These are phyloP conservation scores for Iris macrosiphon DNA, from an alignment of 106 monocot genomes.

Conservation along the genomic window DNA sequence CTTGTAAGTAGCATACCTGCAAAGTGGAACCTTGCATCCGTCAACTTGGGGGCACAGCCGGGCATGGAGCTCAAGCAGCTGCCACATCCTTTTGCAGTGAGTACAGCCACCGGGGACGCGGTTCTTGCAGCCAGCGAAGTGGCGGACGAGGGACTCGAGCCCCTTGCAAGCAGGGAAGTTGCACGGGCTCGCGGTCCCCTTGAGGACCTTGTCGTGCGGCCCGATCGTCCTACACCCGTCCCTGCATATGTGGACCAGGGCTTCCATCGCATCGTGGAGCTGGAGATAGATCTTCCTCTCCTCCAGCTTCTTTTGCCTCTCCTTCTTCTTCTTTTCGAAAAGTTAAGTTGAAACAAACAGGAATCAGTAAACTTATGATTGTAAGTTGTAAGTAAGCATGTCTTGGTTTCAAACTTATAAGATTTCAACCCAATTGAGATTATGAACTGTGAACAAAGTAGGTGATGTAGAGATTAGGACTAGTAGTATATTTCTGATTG, in stretches of 20 bases:
- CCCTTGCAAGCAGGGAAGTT: constrained; percentile 40
- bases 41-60: constrained; percentile 29
- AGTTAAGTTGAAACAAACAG: too few species aligned
- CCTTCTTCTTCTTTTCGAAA: constrained; percentile 35
- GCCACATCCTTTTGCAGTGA: constrained; percentile 67
- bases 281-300: constrained; percentile 45
- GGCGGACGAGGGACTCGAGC: constrained; percentile 45
- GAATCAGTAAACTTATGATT: too few species aligned
- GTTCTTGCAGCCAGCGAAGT: constrained; percentile 46
- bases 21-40: constrained; percentile 57
- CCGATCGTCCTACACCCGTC: constrained; percentile 50
- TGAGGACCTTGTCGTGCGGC: constrained; percentile 43
- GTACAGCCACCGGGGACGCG: constrained; percentile 43
- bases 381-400: too few species aligned
- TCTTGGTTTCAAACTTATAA: too few species aligned
- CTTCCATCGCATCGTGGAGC: constrained; percentile 53
- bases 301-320: constrained; percentile 26
- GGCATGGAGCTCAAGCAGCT: constrained; percentile 59
- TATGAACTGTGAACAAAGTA: too few species aligned
- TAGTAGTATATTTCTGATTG: too few species aligned
- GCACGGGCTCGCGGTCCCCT: constrained; percentile 11
- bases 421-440: too few species aligned
- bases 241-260: constrained; percentile 43
- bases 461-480: too few species aligned
- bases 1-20: constrained; percentile 24